These are phyloP conservation scores for Rhodotorula glutinis DNA, from an alignment of 1,284 basidiomycete genomes.

Conservation along the genomic window DNA sequence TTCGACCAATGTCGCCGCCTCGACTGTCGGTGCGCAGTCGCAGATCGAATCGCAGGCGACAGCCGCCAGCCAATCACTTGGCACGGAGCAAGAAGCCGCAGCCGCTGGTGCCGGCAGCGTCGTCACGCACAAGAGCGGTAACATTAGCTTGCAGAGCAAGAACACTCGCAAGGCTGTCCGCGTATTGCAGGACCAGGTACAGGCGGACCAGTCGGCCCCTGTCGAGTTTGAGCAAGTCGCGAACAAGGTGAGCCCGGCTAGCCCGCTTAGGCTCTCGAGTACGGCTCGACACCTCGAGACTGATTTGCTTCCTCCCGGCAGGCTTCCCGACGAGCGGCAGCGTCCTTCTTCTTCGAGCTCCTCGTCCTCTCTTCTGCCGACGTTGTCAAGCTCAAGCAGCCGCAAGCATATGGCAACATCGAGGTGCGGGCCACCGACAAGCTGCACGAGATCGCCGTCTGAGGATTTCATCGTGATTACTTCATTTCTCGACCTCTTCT, in stretches of 20 bases:
- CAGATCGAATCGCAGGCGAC: constrained; percentile 14
- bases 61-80: constrained; percentile 19
- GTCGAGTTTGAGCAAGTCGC: constrained; percentile 72
- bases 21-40: not conserved
- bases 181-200: constrained; percentile 73
- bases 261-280: too few species aligned
- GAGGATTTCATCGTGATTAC: not conserved
- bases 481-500: not conserved
- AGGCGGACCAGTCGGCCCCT: constrained; percentile 56
- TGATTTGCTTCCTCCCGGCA: constrained; percentile 44
- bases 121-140: constrained; percentile 23
- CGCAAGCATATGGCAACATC: constrained; percentile 72
- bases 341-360: constrained; percentile 96
- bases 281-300: too few species aligned
- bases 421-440: constrained; percentile 75
- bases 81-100: constrained; percentile 27
- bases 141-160: constrained; percentile 51
- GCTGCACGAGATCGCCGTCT: constrained; percentile 53
- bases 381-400: constrained; percentile 75
- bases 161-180: constrained; percentile 85
- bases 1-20: not conserved
- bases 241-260: constrained; percentile 59
- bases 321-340: constrained; percentile 84
- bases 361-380: constrained; percentile 90
- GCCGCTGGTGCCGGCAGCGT: constrained; percentile 11